These are phyloP conservation scores for Fimicolochytrium jonesii DNA, from an alignment of 192 early-diverging fungal species.

Conservation along the genomic window DNA sequence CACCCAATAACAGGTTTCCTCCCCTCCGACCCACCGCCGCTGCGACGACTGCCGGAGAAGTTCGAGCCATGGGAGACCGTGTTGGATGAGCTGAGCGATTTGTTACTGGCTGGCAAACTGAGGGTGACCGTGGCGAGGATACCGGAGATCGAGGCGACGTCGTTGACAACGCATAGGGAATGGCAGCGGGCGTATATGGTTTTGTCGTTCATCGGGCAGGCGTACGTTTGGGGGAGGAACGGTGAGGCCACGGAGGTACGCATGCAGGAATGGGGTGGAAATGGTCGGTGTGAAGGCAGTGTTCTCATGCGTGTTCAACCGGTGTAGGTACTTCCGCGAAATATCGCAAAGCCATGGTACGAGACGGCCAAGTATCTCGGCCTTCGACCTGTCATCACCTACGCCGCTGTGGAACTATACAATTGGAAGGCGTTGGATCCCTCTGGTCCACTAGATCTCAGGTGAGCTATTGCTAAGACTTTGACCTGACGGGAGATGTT, in stretches of 20 bases:
- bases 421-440: constrained; percentile 89
- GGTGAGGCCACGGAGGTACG: constrained; percentile 62
- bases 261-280: no score
- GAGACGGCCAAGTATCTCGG: constrained; percentile 66
- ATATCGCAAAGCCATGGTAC: constrained; percentile 83
- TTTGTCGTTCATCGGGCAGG: constrained; percentile 84
- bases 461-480: constrained; percentile 49
- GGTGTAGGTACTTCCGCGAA: constrained; percentile 65
- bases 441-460: constrained; percentile 67
- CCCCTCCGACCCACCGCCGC: constrained; percentile 65
- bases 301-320: no score
- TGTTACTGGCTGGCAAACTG: constrained; percentile 49
- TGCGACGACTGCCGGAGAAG: constrained; percentile 68
- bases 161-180: no score
- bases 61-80: constrained; percentile 85
- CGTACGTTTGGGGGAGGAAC: constrained; percentile 87
- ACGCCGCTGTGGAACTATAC: constrained; percentile 83
- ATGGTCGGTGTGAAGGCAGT: no score
- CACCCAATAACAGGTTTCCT: constrained; percentile 81
- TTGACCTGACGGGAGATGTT: no score
- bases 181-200: constrained; percentile 83
- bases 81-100: constrained; percentile 71
- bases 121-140: constrained; percentile 21
- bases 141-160: no score
- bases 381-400: constrained; percentile 82